Conservation (phyloP, 441 rosid species). For the Oxalis stricta region DNA sequence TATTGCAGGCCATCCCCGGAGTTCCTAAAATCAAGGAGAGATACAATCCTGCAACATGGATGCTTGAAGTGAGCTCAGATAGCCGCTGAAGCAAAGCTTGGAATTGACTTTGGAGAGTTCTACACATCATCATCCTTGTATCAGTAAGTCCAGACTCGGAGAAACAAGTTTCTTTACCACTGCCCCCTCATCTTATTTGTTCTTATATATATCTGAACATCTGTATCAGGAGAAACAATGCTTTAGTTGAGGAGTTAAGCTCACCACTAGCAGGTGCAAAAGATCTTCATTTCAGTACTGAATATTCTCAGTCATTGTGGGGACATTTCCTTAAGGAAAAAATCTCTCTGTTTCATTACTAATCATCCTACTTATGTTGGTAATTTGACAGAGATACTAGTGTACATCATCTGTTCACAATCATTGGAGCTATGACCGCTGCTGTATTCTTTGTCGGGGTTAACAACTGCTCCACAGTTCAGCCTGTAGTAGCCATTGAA, state of each 20-base stretch:
- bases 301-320: slow-evolving; percentile 42
- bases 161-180: not conserved
- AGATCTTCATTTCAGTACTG: slow-evolving; percentile 50
- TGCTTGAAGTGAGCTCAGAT: slow-evolving; percentile 68
- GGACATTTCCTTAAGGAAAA: slow-evolving; percentile 58
- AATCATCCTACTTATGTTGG: not conserved
- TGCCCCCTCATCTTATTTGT: not conserved
- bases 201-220: not conserved
- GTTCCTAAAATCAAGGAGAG: slow-evolving; percentile 42
- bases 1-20: slow-evolving; percentile 42
- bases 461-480: slow-evolving; percentile 68
- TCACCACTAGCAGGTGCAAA: slow-evolving; percentile 45
- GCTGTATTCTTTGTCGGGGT: slow-evolving; percentile 66
- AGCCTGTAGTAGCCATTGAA: slow-evolving; percentile 69
- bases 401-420: slow-evolving; percentile 44
- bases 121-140: slow-evolving; percentile 39
- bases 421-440: slow-evolving; percentile 84
- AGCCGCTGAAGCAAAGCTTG: slow-evolving; percentile 48
- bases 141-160: slow-evolving; percentile 29
- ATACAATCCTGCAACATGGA: slow-evolving; percentile 77
- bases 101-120: slow-evolving; percentile 45
- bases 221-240: slow-evolving; percentile 59
- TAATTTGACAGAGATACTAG: slow-evolving; percentile 20
- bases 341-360: not conserved
- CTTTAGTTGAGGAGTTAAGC: slow-evolving; percentile 54